Evolutionary conservation across 2,329 filamentous ascomycete species (phyloP).

Genomic region (Colletotrichum siamense): DNA sequence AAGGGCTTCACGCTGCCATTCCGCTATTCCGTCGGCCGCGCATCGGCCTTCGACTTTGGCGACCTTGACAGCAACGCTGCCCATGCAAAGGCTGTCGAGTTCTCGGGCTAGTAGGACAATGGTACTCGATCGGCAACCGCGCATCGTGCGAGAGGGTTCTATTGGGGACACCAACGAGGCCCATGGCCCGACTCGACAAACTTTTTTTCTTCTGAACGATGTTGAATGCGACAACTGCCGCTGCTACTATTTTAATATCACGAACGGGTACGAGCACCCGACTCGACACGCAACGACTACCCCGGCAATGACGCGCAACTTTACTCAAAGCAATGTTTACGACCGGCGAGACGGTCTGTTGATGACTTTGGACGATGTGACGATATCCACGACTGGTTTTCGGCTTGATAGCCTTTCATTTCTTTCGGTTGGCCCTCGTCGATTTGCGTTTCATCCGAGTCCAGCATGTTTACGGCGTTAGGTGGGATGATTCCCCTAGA

Average conservation of each 20-base stretch:
- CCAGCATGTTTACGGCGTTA: constrained; percentile 23
- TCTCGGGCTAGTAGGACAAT: constrained; percentile 21
- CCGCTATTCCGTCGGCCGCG: constrained; percentile 42
- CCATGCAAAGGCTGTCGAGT: constrained; percentile 17
- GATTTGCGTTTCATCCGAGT: constrained; percentile 5
- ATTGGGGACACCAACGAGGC: neutral
- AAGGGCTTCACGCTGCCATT: constrained; percentile 61
- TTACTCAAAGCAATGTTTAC: constrained; percentile 14
- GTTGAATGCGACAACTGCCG: neutral
- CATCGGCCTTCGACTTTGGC: constrained; percentile 21
- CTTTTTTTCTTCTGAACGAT: constrained; percentile 1
- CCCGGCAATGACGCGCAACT: neutral
- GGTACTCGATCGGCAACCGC: constrained; percentile 1
- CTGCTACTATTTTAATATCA: neutral
- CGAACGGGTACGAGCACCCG: neutral
- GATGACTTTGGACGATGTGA: constrained; percentile 22
- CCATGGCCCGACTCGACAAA: neutral
- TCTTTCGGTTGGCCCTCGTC: constrained; percentile 9
- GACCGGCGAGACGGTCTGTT: constrained; percentile 10
- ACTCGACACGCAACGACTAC: constrained; percentile 3
- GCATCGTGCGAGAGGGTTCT: neutral
- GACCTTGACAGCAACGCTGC: constrained; percentile 11
- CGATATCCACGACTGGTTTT: constrained; percentile 23
- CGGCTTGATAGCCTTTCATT: constrained; percentile 2
- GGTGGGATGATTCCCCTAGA: constrained; percentile 13